phyloP scores from a whole-genome alignment of 2,329 filamentous ascomycete species.

The Fusarium oxysporum region DNA sequence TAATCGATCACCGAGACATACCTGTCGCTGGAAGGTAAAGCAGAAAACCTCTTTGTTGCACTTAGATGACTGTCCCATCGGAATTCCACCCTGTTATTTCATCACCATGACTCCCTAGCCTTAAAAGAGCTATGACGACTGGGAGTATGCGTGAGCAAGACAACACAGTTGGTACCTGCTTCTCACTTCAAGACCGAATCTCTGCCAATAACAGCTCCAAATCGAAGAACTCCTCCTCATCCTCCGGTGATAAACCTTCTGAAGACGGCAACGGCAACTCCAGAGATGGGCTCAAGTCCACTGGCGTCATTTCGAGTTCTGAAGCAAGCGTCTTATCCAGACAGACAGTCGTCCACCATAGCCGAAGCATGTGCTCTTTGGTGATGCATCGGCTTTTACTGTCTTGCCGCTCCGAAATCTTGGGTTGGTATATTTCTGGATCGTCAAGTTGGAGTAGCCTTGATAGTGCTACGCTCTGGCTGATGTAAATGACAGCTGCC shows the following conservation, averaged over 20 bases:
- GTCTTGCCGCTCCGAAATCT: fast-evolving
- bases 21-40: background rate
- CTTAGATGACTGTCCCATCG: fast-evolving
- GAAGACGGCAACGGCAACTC: background rate
- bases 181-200: background rate
- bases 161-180: no score
- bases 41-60: fast-evolving
- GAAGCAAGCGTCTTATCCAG: background rate
- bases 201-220: background rate
- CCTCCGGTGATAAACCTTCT: fast-evolving
- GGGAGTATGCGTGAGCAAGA: fast-evolving
- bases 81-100: background rate
- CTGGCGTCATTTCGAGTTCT: background rate
- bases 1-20: no score
- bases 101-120: background rate
- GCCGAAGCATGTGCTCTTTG: background rate
- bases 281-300: fast-evolving
- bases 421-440: fast-evolving
- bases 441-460: background rate
- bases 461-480: background rate
- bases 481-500: background rate
- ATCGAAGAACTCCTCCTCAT: background rate
- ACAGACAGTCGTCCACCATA: background rate
- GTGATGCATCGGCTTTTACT: fast-evolving
- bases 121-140: fast-evolving